A percentile compares a stretch with the other conserved stretches of the same genome.
Evolutionary conservation across 345 rosid genomes (phyloP).

Genomic region (Gossypium stocksii): DNA sequence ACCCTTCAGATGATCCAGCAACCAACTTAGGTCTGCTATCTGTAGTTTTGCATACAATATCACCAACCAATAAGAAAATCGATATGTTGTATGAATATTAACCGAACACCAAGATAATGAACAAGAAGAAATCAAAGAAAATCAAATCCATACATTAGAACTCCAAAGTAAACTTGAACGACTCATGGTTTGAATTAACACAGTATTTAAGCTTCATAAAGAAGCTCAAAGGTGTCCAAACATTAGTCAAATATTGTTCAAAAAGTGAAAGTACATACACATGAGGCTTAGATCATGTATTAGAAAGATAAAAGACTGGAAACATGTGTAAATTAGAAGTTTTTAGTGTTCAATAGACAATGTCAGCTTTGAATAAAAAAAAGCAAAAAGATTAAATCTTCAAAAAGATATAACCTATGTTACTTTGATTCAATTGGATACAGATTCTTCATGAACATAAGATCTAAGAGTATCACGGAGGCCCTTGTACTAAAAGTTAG

Average conservation of each 20-base stretch:
- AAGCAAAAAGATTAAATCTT: constrained; percentile 20
- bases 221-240: constrained; percentile 17
- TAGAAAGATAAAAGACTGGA: constrained; percentile 8
- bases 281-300: constrained; percentile 14
- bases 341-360: constrained; percentile 14
- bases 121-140: constrained; percentile 4
- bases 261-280: constrained; percentile 16
- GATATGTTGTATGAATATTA: neutral
- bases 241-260: constrained; percentile 9
- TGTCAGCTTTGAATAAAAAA: constrained; percentile 16
- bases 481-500: no score
- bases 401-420: constrained; percentile 21
- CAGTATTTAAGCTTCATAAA: constrained; percentile 24
- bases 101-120: neutral
- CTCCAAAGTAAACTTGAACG: neutral
- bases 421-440: neutral
- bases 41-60: constrained; percentile 31
- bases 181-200: constrained; percentile 10
- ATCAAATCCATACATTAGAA: neutral
- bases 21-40: constrained; percentile 84
- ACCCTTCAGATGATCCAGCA: constrained; percentile 87
- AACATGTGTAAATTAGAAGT: constrained; percentile 25
- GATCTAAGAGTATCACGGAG: neutral
- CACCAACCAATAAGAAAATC: neutral
- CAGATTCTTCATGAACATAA: neutral